Base-by-base conservation (phyloP, 352 stramenopile species). In the Globisporangium alternatum region DNA sequence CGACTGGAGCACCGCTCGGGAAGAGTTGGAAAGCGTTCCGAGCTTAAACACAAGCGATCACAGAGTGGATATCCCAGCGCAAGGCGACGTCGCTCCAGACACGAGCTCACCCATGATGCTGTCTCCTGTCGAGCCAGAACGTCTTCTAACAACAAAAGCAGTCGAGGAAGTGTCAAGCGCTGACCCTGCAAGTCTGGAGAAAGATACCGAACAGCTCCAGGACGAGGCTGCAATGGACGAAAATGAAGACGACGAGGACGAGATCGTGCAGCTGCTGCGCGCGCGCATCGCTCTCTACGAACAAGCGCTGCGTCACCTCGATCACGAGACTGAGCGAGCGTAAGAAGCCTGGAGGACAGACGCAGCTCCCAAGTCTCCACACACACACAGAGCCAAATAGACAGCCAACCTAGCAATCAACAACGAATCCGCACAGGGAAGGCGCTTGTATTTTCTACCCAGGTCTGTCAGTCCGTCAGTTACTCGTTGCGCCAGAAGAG, bases 401-500 rank as follows among this genome's bases (percentile, higher is more conserved):
- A 31, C 45, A 19, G 35, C 60, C 28, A 53, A 45, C 25, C 25
- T 28, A 28, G 25, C 25, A 28, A 28, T 28, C 25, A 28, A 28
- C 35, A 41, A 12, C 35, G 1, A 17, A 41, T 17, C 35, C 12
- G 6, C 35, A 15, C 9, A 41, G 12, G 35, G 28, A 51, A 15
- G 31, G 51, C 19, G 43, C 19, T 30, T 48, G 15, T 48, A 35
- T 31, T 51, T 43, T 41, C 12, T 1, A n/a, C 9, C 35, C 35
- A 41, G 35, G 35, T 41, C 35, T 17, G 25, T 58, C 55, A 54
- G 28, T 19, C 31, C 28, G 6, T 51, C 39, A 45, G 8, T 72
- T 62, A 79, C 28, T 77, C 57, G 28, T 85, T 85, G 31, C 51
- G 71, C 82, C 82, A 91, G 22, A 91, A 54, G n/a, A 85, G 67